These are phyloP conservation scores for Earliella scabrosa DNA, from an alignment of 1,284 basidiomycete genomes.

Conservation along the genomic window DNA sequence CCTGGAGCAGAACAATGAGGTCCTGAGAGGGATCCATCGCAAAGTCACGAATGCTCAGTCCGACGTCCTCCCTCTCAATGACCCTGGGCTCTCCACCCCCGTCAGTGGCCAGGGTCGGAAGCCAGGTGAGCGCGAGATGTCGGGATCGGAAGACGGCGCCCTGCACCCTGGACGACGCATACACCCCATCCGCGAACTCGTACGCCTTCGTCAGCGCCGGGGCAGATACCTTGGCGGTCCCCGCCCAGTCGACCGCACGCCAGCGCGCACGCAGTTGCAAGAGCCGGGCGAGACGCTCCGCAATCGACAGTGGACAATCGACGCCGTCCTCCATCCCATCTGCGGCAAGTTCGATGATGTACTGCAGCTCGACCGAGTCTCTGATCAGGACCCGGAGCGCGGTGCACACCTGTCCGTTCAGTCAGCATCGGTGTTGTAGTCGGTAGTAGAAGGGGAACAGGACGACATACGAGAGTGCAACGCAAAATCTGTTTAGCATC, in stretches of 20 bases:
- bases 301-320: constrained; percentile 28
- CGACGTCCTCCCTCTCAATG: constrained; percentile 43
- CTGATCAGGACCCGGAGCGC: constrained; percentile 39
- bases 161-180: constrained; percentile 45
- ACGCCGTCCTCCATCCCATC: constrained; percentile 48
- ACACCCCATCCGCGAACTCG: constrained; percentile 60
- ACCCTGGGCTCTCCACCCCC: constrained; percentile 12
- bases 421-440: too few species aligned
- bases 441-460: too few species aligned
- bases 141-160: constrained; percentile 25
- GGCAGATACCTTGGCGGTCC: constrained; percentile 34
- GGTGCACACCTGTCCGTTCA: constrained; percentile 49
- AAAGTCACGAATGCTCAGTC: constrained; percentile 54
- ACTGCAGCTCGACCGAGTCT: constrained; percentile 47
- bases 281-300: constrained; percentile 44
- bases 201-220: constrained; percentile 53
- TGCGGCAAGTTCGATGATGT: constrained; percentile 50
- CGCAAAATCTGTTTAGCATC: constrained; percentile 26
- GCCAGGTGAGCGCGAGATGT: constrained; percentile 41
- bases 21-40: constrained; percentile 69
- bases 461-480: constrained; percentile 27
- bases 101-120: constrained; percentile 42
- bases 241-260: constrained; percentile 43
- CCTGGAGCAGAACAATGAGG: constrained; percentile 49
- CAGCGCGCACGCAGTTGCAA: constrained; percentile 45